phyloP scores from a whole-genome alignment of 257 asterid species.

The Solanum corneliomulleri region DNA sequence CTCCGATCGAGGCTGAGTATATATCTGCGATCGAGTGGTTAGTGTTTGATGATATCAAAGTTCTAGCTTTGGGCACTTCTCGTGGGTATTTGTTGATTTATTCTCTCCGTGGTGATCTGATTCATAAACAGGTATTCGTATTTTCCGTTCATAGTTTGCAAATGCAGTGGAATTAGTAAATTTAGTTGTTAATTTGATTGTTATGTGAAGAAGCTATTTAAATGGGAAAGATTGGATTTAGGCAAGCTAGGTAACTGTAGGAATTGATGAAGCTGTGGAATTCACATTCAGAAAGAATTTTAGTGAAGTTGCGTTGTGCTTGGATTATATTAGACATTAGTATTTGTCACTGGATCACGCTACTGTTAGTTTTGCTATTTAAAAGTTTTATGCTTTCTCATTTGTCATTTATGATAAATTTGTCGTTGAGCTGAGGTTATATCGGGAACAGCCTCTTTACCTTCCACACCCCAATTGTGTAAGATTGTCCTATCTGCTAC shows the following conservation, averaged over 20 bases:
- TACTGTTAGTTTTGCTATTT: not conserved
- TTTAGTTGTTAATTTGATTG: not conserved
- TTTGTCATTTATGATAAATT: not conserved
- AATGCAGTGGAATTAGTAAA: not conserved
- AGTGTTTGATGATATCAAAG: conserved; percentile 55
- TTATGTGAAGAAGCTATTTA: not conserved
- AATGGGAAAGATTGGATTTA: not conserved
- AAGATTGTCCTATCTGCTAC: not conserved
- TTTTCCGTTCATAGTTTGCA: not conserved
- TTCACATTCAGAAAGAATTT: not conserved
- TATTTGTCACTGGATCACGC: not conserved
- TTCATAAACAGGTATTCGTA: conserved; percentile 67
- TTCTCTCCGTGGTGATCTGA: conserved; percentile 59
- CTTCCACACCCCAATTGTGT: not conserved
- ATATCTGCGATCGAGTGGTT: conserved; percentile 84
- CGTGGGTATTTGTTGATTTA: conserved; percentile 66
- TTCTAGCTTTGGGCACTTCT: conserved; percentile 79
- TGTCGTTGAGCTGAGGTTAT: too few species aligned
- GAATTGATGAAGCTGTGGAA: not conserved
- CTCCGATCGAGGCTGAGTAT: conserved; percentile 73
- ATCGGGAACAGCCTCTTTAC: not conserved
- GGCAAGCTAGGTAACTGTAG: not conserved
- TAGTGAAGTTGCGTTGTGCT: not conserved
- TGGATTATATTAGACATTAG: not conserved
- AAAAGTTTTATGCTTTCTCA: not conserved